Conservation (phyloP, 192 early-diverging fungal species). For the Mortierella hygrophila region DNA sequence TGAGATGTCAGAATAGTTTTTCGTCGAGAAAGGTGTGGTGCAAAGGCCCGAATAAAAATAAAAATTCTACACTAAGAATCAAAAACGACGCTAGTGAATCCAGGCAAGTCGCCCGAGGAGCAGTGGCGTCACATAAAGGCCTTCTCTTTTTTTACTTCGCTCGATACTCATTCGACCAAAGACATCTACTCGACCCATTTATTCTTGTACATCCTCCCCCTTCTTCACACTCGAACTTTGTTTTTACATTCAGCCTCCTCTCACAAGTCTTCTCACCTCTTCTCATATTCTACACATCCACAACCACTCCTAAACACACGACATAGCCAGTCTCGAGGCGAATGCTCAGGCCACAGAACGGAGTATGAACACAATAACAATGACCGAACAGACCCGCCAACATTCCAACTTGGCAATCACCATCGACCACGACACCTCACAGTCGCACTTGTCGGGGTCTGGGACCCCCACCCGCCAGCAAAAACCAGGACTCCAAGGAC, state of each 20-base stretch:
- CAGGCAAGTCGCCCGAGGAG: not conserved
- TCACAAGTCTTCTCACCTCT: not conserved
- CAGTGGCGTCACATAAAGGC: not conserved
- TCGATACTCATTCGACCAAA: no score
- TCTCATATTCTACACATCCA: not conserved
- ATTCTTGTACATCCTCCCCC: no score
- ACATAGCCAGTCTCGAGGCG: not conserved
- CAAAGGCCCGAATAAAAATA: not conserved
- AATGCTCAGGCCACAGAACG: constrained; percentile 6
- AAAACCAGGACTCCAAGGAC: constrained; percentile 42
- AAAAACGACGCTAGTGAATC: not conserved
- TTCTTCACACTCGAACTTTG: no score
- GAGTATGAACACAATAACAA: constrained; percentile 2
- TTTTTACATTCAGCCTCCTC: not conserved
- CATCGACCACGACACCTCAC: not conserved
- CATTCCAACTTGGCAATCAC: not conserved
- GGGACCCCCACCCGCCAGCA: not conserved
- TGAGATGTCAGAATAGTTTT: constrained; percentile 43
- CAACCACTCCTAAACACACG: not conserved
- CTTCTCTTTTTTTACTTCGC: not conserved
- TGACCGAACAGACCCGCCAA: not conserved
- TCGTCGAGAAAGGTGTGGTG: not conserved
- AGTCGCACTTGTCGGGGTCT: not conserved
- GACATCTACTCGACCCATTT: no score
- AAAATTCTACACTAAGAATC: not conserved